Evolutionary conservation across 257 asterid genomes (phyloP).

Genomic region (Handroanthus guayacan): DNA sequence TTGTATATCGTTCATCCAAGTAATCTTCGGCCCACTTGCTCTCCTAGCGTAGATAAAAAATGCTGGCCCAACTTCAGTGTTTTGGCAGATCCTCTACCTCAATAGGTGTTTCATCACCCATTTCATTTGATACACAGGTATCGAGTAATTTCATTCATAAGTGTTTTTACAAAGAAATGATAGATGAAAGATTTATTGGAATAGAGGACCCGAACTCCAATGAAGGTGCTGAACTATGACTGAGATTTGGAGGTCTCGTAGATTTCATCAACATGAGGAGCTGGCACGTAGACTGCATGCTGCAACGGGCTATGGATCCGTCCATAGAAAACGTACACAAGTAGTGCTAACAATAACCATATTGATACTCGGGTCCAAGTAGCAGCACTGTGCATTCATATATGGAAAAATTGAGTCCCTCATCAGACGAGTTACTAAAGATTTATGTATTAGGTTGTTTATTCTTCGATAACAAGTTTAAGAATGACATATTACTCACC

Average conservation of each 20-base stretch:
- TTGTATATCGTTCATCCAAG: neutral
- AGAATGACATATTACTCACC: constrained; percentile 54
- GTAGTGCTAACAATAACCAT: constrained; percentile 72
- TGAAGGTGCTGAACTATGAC: constrained; percentile 24
- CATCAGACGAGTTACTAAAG: neutral
- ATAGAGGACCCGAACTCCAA: neutral
- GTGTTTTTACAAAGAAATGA: too few relatives aligned
- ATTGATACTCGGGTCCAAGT: constrained; percentile 87
- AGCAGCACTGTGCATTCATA: constrained; percentile 54
- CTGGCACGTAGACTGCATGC: constrained; percentile 88
- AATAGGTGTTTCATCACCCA: too few relatives aligned
- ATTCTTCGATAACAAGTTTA: neutral
- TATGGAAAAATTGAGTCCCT: neutral
- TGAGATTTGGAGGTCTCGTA: constrained; percentile 56
- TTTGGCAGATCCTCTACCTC: too few relatives aligned
- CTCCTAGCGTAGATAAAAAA: neutral
- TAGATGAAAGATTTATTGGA: too few relatives aligned
- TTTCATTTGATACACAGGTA: too few relatives aligned
- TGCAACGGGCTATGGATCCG: constrained; percentile 72
- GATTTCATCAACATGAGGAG: constrained; percentile 79
- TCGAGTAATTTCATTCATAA: too few relatives aligned
- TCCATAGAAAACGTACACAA: constrained; percentile 72
- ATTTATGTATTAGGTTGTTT: neutral
- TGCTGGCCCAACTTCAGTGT: too few relatives aligned
- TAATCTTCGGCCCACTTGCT: neutral